These are phyloP conservation scores for Magnolia kwangsiensis DNA, from an alignment of 164 flowering plant genomes.

Conservation along the genomic window DNA sequence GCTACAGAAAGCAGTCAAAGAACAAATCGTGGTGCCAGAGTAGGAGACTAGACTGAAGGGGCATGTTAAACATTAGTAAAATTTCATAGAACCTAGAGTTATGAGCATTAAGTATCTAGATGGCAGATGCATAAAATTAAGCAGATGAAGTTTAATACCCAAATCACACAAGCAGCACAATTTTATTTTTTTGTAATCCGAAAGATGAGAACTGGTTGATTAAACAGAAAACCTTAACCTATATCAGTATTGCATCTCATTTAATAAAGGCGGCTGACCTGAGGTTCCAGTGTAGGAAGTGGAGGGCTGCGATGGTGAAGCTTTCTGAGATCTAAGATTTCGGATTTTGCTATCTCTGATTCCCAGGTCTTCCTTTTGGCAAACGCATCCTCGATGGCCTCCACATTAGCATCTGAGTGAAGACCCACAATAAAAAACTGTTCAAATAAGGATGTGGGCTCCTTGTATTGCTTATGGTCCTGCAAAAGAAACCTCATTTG, in stretches of 20 bases:
- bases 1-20: not conserved
- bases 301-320: slow-evolving; percentile 46
- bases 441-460: slow-evolving; percentile 78
- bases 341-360: slow-evolving; percentile 45
- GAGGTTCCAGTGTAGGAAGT: slow-evolving; percentile 69
- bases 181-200: not conserved
- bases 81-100: not conserved
- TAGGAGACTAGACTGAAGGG: not conserved
- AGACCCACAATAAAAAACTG: slow-evolving; percentile 86
- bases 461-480: slow-evolving; percentile 58
- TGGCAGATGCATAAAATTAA: not conserved
- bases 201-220: not conserved
- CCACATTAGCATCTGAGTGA: slow-evolving; percentile 74
- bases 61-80: not conserved
- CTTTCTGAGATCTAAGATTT: slow-evolving; percentile 34
- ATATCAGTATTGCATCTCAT: not conserved
- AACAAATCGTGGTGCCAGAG: too few species aligned
- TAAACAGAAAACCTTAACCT: not conserved
- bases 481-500: slow-evolving; percentile 27
- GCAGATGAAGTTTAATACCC: not conserved
- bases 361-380: slow-evolving; percentile 80
- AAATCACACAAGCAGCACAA: not conserved
- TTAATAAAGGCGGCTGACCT: slow-evolving; percentile 40
- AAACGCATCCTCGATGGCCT: slow-evolving; percentile 71
- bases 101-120: not conserved